phyloP scores from a whole-genome alignment of 495 filamentous ascomycete genomes.

The Echria macrotheca region DNA sequence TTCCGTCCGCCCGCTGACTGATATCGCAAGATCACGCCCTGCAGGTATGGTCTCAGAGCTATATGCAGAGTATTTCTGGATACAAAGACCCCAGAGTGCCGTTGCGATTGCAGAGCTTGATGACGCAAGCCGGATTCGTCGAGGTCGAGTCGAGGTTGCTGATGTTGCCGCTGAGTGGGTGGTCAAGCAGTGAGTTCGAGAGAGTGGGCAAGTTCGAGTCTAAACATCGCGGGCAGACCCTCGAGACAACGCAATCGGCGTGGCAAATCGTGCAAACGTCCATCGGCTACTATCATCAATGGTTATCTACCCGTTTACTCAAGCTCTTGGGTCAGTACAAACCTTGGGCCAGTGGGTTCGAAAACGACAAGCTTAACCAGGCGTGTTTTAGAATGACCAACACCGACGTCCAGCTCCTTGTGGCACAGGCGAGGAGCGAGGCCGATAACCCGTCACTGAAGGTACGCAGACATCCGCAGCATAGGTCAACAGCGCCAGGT shows the following conservation, averaged over 20 bases:
- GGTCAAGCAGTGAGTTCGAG: constrained; percentile 58
- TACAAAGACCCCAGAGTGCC: constrained; percentile 68
- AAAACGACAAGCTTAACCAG: constrained; percentile 30
- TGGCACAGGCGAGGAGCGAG: constrained; percentile 62
- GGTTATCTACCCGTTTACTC: constrained; percentile 57
- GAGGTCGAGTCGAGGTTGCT: constrained; percentile 67
- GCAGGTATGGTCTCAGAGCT: constrained; percentile 65
- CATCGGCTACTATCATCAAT: constrained; percentile 55
- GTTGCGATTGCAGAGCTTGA: constrained; percentile 54
- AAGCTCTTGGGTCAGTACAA: constrained; percentile 34
- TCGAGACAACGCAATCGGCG: constrained; percentile 58
- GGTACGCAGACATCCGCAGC: too few species aligned
- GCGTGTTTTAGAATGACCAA: constrained; percentile 63
- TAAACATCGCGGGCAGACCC: constrained; percentile 41
- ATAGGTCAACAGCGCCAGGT: too few species aligned
- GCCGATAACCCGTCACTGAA: constrained; percentile 59
- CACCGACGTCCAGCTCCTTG: constrained; percentile 57
- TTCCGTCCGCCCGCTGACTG: constrained; percentile 7
- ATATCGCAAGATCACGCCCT: constrained; percentile 54
- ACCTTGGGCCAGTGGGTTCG: constrained; percentile 5
- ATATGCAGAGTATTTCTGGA: constrained; percentile 59
- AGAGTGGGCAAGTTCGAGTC: constrained; percentile 1
- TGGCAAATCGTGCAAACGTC: constrained; percentile 55
- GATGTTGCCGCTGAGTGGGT: constrained; percentile 65
- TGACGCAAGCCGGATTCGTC: constrained; percentile 64